These are phyloP conservation scores for Rostrohypoxylon terebratum DNA, from an alignment of 495 filamentous ascomycete species.

Conservation along the genomic window DNA sequence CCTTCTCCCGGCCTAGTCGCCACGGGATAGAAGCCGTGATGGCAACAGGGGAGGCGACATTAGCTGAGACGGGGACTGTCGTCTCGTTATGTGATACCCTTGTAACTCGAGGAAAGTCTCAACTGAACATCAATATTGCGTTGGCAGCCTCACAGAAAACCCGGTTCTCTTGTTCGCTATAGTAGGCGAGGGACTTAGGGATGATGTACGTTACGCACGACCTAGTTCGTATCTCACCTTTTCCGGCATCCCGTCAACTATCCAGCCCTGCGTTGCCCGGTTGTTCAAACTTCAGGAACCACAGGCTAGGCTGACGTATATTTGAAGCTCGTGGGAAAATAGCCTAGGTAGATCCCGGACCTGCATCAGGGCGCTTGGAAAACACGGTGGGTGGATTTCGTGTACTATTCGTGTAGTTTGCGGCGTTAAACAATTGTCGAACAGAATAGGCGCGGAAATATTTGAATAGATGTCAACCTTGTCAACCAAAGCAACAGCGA, in stretches of 20 bases:
- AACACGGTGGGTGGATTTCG: conserved; percentile 20
- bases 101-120: conserved; percentile 24
- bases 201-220: conserved; percentile 15
- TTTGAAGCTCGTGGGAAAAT: conserved; percentile 20
- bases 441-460: conserved; percentile 22
- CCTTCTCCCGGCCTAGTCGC: conserved; percentile 39
- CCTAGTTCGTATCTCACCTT: not conserved
- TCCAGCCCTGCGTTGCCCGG: not conserved
- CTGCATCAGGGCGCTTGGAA: conserved; percentile 31
- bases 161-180: conserved; percentile 21
- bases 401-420: conserved; percentile 16
- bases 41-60: conserved; percentile 26
- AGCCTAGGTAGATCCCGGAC: conserved; percentile 20
- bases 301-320: conserved; percentile 22
- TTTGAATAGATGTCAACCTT: not conserved
- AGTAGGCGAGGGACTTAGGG: conserved; percentile 16
- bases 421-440: conserved; percentile 1
- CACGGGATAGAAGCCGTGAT: conserved; percentile 44
- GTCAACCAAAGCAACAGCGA: not conserved
- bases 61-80: conserved; percentile 24
- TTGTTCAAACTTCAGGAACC: conserved; percentile 19
- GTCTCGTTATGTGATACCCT: conserved; percentile 21
- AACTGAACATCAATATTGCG: conserved; percentile 14
- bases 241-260: conserved; percentile 19
- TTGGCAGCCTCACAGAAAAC: conserved; percentile 20